phyloP scores from a whole-genome alignment of 192 early-diverging fungal species.

The Podila horticola region DNA sequence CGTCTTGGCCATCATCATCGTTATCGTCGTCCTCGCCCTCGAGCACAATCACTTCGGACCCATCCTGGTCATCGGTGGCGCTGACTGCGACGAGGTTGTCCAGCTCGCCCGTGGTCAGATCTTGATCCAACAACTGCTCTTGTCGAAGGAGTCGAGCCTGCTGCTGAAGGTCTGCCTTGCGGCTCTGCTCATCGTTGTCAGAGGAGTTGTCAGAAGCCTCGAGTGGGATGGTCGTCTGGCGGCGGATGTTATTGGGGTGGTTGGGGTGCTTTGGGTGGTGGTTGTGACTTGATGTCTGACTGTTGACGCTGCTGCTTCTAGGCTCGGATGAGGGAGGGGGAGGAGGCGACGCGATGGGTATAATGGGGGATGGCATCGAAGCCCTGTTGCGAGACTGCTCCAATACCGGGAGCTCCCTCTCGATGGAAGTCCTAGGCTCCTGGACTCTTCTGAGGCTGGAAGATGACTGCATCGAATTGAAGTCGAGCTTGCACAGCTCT shows the following conservation, averaged over 20 bases:
- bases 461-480: slow-evolving; percentile 13
- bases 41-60: slow-evolving; percentile 16
- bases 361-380: background rate
- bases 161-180: slow-evolving; percentile 15
- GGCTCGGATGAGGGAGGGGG: background rate
- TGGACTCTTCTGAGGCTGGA: background rate
- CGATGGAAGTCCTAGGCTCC: slow-evolving; percentile 18
- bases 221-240: background rate
- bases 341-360: background rate
- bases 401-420: slow-evolving; percentile 29
- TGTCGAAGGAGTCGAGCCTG: slow-evolving; percentile 34
- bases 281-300: background rate
- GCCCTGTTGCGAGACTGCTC: slow-evolving; percentile 14
- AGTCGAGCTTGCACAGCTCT: slow-evolving; percentile 34
- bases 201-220: slow-evolving; percentile 1
- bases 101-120: slow-evolving; percentile 32
- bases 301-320: background rate
- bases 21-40: slow-evolving; percentile 29
- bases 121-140: slow-evolving; percentile 33
- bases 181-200: slow-evolving; percentile 21
- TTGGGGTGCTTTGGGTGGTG: slow-evolving; percentile 2
- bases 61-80: slow-evolving; percentile 28
- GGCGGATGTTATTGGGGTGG: slow-evolving; percentile 1
- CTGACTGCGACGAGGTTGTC: slow-evolving; percentile 33
- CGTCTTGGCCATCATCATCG: slow-evolving; percentile 12